These are phyloP conservation scores for Cystofilobasidium capitatum DNA, from an alignment of 768 basidiomycete genomes.

Conservation along the genomic window DNA sequence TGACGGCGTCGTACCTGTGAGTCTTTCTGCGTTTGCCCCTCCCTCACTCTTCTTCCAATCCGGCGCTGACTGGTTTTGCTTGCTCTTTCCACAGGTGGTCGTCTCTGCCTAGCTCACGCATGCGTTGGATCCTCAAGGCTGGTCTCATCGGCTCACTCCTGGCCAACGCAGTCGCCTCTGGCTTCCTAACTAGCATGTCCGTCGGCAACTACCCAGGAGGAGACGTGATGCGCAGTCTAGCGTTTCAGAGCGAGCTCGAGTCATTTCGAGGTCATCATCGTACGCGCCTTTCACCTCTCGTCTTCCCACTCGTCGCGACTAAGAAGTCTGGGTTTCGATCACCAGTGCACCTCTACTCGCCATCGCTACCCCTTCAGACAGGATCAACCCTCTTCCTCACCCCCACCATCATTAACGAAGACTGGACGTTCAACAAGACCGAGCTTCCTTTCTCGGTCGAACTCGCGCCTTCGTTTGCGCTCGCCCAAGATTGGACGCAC, in stretches of 20 bases:
- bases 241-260: background rate
- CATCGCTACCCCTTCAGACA: slow-evolving; percentile 75
- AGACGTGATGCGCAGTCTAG: slow-evolving; percentile 48
- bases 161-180: slow-evolving; percentile 50
- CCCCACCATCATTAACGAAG: slow-evolving; percentile 51
- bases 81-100: background rate
- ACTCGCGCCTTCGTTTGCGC: background rate
- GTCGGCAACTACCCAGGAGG: slow-evolving; percentile 84
- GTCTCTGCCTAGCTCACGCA: too few species aligned
- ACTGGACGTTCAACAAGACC: slow-evolving; percentile 20
- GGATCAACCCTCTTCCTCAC: slow-evolving; percentile 84
- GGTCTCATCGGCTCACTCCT: slow-evolving; percentile 46
- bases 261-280: background rate
- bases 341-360: slow-evolving; percentile 62
- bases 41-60: background rate
- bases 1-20: slow-evolving; percentile 57
- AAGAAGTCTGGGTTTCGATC: background rate
- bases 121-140: too few species aligned
- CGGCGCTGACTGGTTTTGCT: too few species aligned
- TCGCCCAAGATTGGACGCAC: background rate
- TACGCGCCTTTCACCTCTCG: background rate
- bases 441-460: background rate
- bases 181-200: slow-evolving; percentile 52
- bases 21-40: slow-evolving; percentile 32
- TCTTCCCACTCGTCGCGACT: background rate